Evolutionary conservation across 768 basidiomycete species (phyloP).

Genomic region (Tephrocybe sp.): DNA sequence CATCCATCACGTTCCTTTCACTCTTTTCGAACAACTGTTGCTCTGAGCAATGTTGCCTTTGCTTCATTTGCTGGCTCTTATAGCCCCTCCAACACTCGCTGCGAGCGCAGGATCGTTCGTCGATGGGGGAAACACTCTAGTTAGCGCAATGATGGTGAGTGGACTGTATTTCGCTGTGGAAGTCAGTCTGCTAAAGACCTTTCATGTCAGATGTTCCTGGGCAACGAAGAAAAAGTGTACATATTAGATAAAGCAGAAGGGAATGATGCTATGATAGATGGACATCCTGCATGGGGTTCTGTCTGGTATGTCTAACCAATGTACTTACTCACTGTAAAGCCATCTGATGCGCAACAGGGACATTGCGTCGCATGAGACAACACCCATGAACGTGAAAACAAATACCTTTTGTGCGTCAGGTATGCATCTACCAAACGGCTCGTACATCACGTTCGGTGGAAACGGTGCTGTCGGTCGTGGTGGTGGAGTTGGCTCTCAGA

Average conservation of each 20-base stretch:
- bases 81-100: conserved; percentile 22
- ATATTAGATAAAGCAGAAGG: conserved; percentile 90
- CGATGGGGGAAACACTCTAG: conserved; percentile 33
- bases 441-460: conserved; percentile 68
- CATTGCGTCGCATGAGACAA: conserved; percentile 56
- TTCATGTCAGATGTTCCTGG: conserved; percentile 86
- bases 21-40: background rate
- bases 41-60: background rate
- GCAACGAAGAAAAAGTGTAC: conserved; percentile 79
- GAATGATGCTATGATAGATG: conserved; percentile 63
- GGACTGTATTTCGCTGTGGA: too few species aligned
- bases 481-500: conserved; percentile 54
- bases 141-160: conserved; percentile 41
- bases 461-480: conserved; percentile 71
- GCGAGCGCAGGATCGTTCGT: conserved; percentile 34
- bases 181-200: too few species aligned
- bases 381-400: conserved; percentile 69
- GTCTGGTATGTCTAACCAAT: conserved; percentile 64
- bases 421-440: conserved; percentile 80
- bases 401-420: conserved; percentile 85
- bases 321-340: too few species aligned
- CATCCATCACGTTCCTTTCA: background rate
- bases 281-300: conserved; percentile 74
- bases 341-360: conserved; percentile 43
- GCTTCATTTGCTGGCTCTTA: background rate